phyloP scores from a whole-genome alignment of 2,329 filamentous ascomycete genomes.

The Scedosporium boydii region DNA sequence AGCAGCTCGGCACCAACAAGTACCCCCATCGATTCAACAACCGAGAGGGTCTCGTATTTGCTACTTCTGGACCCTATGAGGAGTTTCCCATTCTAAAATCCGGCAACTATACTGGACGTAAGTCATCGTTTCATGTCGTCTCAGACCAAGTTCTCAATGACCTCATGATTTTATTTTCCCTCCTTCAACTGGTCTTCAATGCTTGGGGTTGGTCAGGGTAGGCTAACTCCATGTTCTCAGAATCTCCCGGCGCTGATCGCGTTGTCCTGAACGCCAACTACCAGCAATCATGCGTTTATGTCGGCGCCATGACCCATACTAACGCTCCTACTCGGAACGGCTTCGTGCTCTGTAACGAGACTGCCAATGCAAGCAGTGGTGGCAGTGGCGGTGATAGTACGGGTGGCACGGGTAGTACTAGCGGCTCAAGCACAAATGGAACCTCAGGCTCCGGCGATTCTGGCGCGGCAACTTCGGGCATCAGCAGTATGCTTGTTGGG shows the following conservation, averaged over 20 bases:
- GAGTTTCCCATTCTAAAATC: conserved; percentile 13
- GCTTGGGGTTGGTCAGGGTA: neutral
- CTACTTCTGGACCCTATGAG: conserved; percentile 10
- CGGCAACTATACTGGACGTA: conserved; percentile 11
- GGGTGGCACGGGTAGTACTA: neutral
- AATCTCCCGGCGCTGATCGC: conserved; percentile 51
- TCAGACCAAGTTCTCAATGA: neutral
- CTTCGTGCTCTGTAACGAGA: conserved; percentile 43
- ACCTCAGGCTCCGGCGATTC: neutral
- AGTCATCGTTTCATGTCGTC: conserved; percentile 6
- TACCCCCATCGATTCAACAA: conserved; percentile 15
- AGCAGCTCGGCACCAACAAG: conserved; percentile 8
- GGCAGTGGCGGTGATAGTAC: neutral
- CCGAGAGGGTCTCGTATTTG: conserved; percentile 11
- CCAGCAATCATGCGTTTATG: conserved; percentile 30
- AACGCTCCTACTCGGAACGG: conserved; percentile 49
- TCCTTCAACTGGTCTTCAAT: neutral
- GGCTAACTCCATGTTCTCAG: conserved; percentile 20
- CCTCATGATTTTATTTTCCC: neutral
- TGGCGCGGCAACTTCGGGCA: neutral
- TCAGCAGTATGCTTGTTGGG: neutral
- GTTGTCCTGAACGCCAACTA: conserved; percentile 44
- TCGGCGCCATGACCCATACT: conserved; percentile 54
- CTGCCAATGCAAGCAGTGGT: neutral
- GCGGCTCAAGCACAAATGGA: neutral